Percentiles rank a stretch among this genome's conserved stretches.
Conservation (phyloP, 1,284 basidiomycete species). For the Trametes polyzona region DNA sequence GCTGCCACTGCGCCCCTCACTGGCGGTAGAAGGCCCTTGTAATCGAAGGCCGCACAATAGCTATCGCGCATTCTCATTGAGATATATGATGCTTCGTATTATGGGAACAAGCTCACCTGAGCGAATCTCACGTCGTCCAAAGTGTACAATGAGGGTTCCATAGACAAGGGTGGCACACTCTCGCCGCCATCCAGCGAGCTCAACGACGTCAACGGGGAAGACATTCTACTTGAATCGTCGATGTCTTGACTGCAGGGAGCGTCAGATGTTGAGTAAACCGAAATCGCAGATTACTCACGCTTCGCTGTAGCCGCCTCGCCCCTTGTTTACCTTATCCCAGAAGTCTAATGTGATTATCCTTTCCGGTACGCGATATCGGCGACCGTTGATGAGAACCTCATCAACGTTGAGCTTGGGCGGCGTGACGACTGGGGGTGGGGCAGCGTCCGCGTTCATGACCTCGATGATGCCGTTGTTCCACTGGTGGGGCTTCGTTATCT, state of each 20-base stretch:
- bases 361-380: slow-evolving; percentile 94
- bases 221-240: slow-evolving; percentile 52
- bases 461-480: slow-evolving; percentile 94
- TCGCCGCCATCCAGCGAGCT: slow-evolving; percentile 73
- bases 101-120: slow-evolving; percentile 31
- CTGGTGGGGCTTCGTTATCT: slow-evolving; percentile 69
- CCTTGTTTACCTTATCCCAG: slow-evolving; percentile 81
- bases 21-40: background rate
- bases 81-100: background rate
- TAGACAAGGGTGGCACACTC: slow-evolving; percentile 28
- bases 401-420: slow-evolving; percentile 61
- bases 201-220: slow-evolving; percentile 75
- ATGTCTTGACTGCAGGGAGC: slow-evolving; percentile 9
- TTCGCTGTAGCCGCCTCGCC: slow-evolving; percentile 39
- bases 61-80: slow-evolving; percentile 2
- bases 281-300: slow-evolving; percentile 41
- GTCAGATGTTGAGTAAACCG: background rate
- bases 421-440: slow-evolving; percentile 33
- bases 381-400: slow-evolving; percentile 81
- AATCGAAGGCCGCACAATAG: slow-evolving; percentile 24
- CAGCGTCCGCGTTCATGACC: slow-evolving; percentile 71
- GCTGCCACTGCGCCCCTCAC: background rate
- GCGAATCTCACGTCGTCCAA: slow-evolving; percentile 47
- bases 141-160: slow-evolving; percentile 31
- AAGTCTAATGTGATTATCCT: slow-evolving; percentile 92